These are phyloP conservation scores for Venturia aucupariae DNA, from an alignment of 2,329 filamentous ascomycete genomes.

Conservation along the genomic window DNA sequence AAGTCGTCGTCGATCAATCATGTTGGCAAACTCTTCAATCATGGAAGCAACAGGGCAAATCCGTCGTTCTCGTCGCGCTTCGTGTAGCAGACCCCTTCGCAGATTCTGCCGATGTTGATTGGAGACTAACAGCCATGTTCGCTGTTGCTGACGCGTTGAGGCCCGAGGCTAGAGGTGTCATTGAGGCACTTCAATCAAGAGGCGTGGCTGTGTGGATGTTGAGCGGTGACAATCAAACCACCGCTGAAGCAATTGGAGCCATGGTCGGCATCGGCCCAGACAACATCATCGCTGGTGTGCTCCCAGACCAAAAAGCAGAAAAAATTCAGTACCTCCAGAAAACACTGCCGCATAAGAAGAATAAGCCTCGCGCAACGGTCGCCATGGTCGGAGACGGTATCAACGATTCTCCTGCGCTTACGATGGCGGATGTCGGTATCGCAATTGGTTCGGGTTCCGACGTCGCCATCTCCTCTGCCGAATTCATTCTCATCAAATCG, in stretches of 20 bases:
- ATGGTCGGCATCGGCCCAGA: conserved; percentile 62
- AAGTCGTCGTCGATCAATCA: conserved; percentile 23
- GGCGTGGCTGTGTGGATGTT: conserved; percentile 82
- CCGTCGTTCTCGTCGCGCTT: conserved; percentile 32
- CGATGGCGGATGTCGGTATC: conserved; percentile 73
- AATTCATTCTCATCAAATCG: conserved; percentile 70
- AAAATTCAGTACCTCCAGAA: conserved; percentile 48
- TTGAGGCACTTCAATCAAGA: conserved; percentile 53
- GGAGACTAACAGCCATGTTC: conserved; percentile 53
- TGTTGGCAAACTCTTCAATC: conserved; percentile 21
- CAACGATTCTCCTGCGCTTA: conserved; percentile 75
- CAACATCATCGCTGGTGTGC: conserved; percentile 78
- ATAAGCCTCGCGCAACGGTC: conserved; percentile 45
- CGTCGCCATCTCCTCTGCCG: conserved; percentile 71
- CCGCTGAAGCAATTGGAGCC: conserved; percentile 67
- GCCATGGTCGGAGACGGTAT: conserved; percentile 84
- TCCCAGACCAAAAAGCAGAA: conserved; percentile 73
- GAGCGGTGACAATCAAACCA: conserved; percentile 82
- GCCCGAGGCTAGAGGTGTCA: conserved; percentile 56
- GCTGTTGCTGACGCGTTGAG: conserved; percentile 76
- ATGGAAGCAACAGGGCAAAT: conserved; percentile 35
- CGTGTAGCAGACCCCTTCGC: conserved; percentile 14
- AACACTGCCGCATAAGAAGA: conserved; percentile 21
- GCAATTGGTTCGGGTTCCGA: conserved; percentile 74
- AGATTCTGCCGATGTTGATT: conserved; percentile 16